Base-by-base conservation (phyloP, 257 asterid species). In the Nicotiana attenuata region DNA sequence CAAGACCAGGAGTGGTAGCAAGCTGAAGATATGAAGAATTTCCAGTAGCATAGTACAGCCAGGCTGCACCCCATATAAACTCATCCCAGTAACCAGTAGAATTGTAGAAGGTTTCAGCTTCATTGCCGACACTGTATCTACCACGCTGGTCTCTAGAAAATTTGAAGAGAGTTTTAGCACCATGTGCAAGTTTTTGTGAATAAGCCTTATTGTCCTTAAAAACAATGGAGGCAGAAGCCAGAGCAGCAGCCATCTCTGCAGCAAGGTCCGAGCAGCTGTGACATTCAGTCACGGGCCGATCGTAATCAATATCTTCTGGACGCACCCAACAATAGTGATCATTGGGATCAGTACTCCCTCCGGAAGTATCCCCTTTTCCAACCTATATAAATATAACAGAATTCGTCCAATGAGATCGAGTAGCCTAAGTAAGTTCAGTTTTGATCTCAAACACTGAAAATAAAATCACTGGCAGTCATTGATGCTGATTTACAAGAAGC, bases 31-130 rank as follows among this genome's bases (percentile, higher is more conserved):
- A 96, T 35, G 97, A 85, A 17, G 81, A 28, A 83, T 96, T 94
- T 59, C 99, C 99, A 15, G 99, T 96, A 10, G 99, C 99, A 81
- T 94, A 96, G 84, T 94, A 96, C 83, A 94, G 85, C 99, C 99
- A 96, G 29, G 99, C 71, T 5, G 97, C 96, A 55, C 99, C 97
- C 99, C 99, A 96, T 13, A 96, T 85, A 69, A 77, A 96, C 85
- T 96, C 99, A 77, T 96, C 98, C 88, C 89, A 96, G 83, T 96
- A 96, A 61, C 96, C 76, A 1, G 94, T 86, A 22, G 99, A 96
- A 66, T 96, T 96, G 67, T 96, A 96, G 86, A 96, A 96, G 1
- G 1, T 88, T 17, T 83, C 82, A 3, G 97, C 95, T 82, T 96
- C 99, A n/a, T 1, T 60, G 47, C 94, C 93, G 6, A 26, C 76